Base-by-base conservation (phyloP, 2,329 filamentous ascomycete genomes). In the Coniochaeta sp. region DNA sequence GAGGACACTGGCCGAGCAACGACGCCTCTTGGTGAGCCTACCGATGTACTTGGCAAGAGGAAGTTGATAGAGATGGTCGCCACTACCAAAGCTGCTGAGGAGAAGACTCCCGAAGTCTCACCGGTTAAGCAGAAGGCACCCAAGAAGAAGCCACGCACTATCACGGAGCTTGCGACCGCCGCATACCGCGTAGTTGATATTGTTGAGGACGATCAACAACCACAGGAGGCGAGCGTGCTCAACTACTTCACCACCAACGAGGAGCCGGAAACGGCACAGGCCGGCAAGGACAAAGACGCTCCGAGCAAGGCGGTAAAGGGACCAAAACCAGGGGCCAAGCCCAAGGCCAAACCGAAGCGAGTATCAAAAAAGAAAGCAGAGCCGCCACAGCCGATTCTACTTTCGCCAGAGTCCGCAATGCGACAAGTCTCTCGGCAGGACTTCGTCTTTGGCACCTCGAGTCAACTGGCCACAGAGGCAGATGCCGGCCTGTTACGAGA, bases 371-470 rank as follows among this genome's bases (percentile, higher is more conserved):
- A 64, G 55, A 74, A 71, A 50, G 61, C 62, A 38, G 67, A 65
- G 9, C 61, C 63, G 1, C 61, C 58, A 1, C 69, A 72, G n/a
- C 72, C 74, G 18, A 71, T 79, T 16, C 65, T 95, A 2, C 71
- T 89, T 10, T 89, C 87, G 1, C 89, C 89, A 0, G 73, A 71
- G 47, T 79, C 85, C 22, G 90, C 89, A 1, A 67, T 85, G 40
- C 79, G 79, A 50, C 78, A 86, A 57, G 78, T 87, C 13, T 74
- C 79, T 3, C 73, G 78, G 1, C 90, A 94, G 63, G 82, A 91
- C 54, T 88, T 91, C 61, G 70, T 95, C 0, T 95, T 95, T 67
- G 90, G 89, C 1, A 94, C 89, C 0, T 91, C 87, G 1, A 95
- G 90, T 64, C 90, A 95, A 64, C 70, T 95, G 22, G 86, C 85